These are phyloP conservation scores for Apiospora rasikravindrae DNA, from an alignment of 2,329 filamentous ascomycete genomes.

Conservation along the genomic window DNA sequence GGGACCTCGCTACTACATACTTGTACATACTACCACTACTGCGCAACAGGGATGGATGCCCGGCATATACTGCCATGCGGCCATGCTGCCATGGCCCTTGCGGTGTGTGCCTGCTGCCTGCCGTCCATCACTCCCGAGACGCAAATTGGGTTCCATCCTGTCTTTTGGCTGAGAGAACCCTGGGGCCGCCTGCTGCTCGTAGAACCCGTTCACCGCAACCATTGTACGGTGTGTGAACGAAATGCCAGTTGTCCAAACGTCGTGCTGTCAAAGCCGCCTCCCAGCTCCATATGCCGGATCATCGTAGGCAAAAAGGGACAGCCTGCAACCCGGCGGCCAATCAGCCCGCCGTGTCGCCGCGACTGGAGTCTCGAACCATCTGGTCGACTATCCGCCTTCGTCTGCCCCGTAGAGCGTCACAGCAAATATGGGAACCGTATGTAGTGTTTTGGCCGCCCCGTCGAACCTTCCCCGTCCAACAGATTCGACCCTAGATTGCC, in stretches of 20 bases:
- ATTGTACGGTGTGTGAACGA: not conserved
- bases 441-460: not conserved
- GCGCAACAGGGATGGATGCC: slow-evolving; percentile 4
- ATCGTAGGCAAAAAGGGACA: too few relatives aligned
- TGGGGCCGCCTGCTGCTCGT: not conserved
- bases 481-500: slow-evolving; percentile 2
- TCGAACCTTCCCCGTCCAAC: not conserved
- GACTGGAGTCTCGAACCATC: slow-evolving; percentile 1
- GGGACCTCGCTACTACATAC: not conserved
- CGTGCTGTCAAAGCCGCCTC: not conserved
- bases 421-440: not conserved
- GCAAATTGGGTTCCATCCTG: not conserved
- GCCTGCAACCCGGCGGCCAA: not conserved
- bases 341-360: not conserved
- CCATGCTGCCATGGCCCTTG: not conserved
- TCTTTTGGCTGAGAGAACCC: not conserved
- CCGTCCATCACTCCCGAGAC: slow-evolving; percentile 3
- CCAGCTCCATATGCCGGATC: not conserved
- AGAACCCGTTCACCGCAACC: slow-evolving; percentile 3
- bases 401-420: slow-evolving; percentile 5
- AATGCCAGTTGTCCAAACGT: not conserved
- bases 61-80: not conserved
- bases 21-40: too few relatives aligned
- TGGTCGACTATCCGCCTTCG: not conserved
- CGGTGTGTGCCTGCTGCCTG: not conserved